phyloP scores from a whole-genome alignment of 1,139 yeast species.

The Kodamaea sp. region DNA sequence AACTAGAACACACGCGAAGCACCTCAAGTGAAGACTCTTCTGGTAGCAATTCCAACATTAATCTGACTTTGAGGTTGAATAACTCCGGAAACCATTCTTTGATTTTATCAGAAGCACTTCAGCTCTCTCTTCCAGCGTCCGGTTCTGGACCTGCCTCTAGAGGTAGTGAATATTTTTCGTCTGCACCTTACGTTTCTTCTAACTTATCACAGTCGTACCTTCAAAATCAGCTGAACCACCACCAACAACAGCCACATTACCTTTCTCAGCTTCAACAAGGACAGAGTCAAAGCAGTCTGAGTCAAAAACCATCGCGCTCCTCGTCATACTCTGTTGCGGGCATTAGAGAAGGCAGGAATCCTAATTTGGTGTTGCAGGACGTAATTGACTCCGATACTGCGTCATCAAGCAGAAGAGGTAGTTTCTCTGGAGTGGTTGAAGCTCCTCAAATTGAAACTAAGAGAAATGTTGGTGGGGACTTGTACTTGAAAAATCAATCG shows the following conservation, averaged over 20 bases:
- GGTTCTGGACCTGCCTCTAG: constrained; percentile 1
- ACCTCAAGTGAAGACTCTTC: constrained; percentile 40
- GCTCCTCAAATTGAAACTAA: constrained; percentile 51
- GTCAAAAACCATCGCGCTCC: constrained; percentile 13
- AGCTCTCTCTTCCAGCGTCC: constrained; percentile 4
- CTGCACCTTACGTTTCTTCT: constrained; percentile 9
- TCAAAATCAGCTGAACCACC: not conserved
- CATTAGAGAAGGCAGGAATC: constrained; percentile 31
- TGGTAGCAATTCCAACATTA: constrained; percentile 15
- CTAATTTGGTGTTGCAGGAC: constrained; percentile 33
- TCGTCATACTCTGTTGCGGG: constrained; percentile 34
- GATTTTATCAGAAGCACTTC: constrained; percentile 37
- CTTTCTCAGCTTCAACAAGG: not conserved
- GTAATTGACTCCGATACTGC: constrained; percentile 33
- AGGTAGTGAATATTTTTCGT: constrained; percentile 6
- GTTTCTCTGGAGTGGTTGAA: constrained; percentile 40
- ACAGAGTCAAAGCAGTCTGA: constrained; percentile 1
- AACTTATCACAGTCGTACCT: constrained; percentile 5
- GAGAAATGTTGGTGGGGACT: constrained; percentile 57
- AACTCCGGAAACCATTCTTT: constrained; percentile 29
- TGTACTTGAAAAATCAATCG: constrained; percentile 50
- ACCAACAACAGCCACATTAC: not conserved
- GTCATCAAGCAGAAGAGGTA: constrained; percentile 35
- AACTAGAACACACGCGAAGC: constrained; percentile 30
- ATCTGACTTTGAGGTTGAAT: constrained; percentile 16